Base-by-base conservation (phyloP, 108 stramenopile species). In the Aurantiochytrium sp. region DNA sequence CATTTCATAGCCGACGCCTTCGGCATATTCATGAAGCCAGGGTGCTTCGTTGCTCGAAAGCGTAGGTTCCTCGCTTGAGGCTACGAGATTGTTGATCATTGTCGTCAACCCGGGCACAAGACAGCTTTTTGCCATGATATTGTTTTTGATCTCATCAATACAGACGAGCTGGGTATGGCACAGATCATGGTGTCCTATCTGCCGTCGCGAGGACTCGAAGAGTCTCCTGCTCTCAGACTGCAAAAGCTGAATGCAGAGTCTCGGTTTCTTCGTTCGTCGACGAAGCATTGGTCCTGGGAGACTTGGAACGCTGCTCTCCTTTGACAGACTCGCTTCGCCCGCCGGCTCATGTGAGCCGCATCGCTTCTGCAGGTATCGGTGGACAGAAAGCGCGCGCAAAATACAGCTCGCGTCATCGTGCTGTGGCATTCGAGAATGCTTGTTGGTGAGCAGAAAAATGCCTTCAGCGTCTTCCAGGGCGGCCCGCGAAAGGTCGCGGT, bases 61-160 rank as follows among this genome's bases (percentile, higher is more conserved):
- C n/a, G n/a, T 83, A 8, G 76, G n/a, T 6, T 69, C 88, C 5
- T 87, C 89, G 76, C 72, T 72, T 5, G 89, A 90, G 5, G 89
- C 87, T n/a, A 90, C 60, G 23, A 90, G 59, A 42, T 90, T 90
- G 49, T 45, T 72, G 2, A 90, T 71, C 76, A 90, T 87, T 25
- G 89, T 83, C 8, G 42, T 47, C 16, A 87, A 12, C 4, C 89
- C 89, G 4, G 89, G 89, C 5, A 71, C 72, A 5, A 90, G 25
- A 44, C 89, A 90, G 55, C 28, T 29, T 42, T 90, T 90, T 4
- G 89, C 73, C 59, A 90, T 10, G 42, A 90, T 25, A 58, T 60
- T 72, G 25, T 71, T 90, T 5, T 57, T 49, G 2, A 90, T 71
- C 57, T 90, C 76, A 45, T 83, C 76, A 35, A 83, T 83, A 4